Evolutionary conservation across 148 eudicot species (phyloP), one percentile per base, ranked within the genome.

Genomic region (Rhododendron ferrugineum): DNA sequence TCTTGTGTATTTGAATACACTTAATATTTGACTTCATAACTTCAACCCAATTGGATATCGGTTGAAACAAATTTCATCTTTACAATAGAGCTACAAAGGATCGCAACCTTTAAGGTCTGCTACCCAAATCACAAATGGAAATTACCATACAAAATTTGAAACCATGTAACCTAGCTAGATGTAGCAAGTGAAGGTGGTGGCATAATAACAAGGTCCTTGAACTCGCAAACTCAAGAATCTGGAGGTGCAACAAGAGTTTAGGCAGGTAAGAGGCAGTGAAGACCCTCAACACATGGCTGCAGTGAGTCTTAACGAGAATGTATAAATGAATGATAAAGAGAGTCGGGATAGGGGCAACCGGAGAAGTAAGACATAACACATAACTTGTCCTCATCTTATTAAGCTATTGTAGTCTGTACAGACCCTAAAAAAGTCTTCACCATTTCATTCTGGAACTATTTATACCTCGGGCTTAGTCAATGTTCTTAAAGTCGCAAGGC

Each of bases 111-210:
- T 13, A 83, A 70, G 3, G 11, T 46, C 20, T 30, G 20, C 23
- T 74, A 54, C 44, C 34, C 7, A 36, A 3, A 22, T 26, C 14
- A 52, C 36, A 72, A 32, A 32, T 15, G n/a, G 60, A 22, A 75
- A 50, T 11, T 4, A 23, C 40, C 40, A 22, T 22, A 56, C 6
- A 14, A 82, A 60, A 1, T 60, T 37, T 6, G 54, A 36, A 70
- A 78, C 54, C 7, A 22, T 28, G 16, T 46, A 3, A 46, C n/a
- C 80, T 34, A 44, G 80, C 80, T n/a, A 78, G 54, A 42, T 46
- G 30, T n/a, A 78, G 80, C 80, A 78, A 78, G 80, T 46, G 8
- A 46, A n/a, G 80, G 15, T 78, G 34, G 56, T 78, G 56, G 56
- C 80, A 78, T 46, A 23, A 11, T 46, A 46, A 78, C 56, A n/a